Evolutionary conservation across 352 stramenopile genomes (phyloP), one percentile per base, ranked within the genome.

Genomic region (Peronospora farinosa): DNA sequence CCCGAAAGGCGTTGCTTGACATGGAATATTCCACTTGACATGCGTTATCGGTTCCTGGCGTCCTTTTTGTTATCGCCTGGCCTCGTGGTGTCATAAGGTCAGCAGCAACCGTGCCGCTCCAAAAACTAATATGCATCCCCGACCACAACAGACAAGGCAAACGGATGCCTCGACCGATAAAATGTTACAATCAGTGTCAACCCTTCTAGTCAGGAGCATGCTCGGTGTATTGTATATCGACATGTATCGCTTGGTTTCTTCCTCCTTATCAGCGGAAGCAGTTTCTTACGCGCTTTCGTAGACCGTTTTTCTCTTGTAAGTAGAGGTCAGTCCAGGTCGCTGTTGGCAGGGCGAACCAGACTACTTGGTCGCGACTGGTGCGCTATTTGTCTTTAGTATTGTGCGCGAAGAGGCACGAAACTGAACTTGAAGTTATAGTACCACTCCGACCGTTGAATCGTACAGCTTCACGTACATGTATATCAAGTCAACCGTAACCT

Each of bases 21-120:
- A 31, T 28, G 48, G 49, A 71, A 71, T 56, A 65, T 71, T 71
- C 57, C 58, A 71, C 63, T 71, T 71, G 54, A 71, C 58, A 54
- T 60, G 44, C 57, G 61, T 63, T 57, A 70, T 60, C 56, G 51
- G 56, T 71, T 64, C 49, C 49, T 39, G 9, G 17, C 27, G 57
- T 41, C 57, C 52, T 64, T 54, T 67, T 67, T 63, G 40, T 44
- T 33, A 51, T 43, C 47, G 56, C 61, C 56, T 67, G 57, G 51
- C 57, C 33, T 53, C 2, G 12, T 64, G 62, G 57, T 48, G 54
- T 53, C 53, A 65, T 47, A 54, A 32, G 63, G 63, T 65, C 63
- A 71, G 63, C 17, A 36, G 51, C 47, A 65, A 60, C 40, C 47
- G 37, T 30, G 25, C 28, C 11, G 13, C 41, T 31, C 17, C 19